These are phyloP conservation scores for Nemania bipapillata DNA, from an alignment of 2,329 filamentous ascomycete species.

Conservation along the genomic window DNA sequence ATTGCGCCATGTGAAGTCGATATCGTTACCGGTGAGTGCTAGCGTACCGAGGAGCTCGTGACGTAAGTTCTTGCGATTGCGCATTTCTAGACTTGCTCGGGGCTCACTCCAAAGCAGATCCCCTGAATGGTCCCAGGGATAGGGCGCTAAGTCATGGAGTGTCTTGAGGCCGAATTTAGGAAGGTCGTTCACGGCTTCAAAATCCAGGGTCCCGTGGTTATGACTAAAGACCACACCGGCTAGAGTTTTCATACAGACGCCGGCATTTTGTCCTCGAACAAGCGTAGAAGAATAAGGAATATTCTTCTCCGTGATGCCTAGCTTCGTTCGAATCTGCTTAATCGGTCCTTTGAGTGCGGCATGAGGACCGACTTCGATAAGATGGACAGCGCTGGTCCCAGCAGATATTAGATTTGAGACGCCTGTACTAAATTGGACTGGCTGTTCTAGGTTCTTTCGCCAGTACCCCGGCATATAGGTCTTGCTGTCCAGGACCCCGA, in stretches of 20 bases:
- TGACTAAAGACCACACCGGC: slow-evolving; percentile 26
- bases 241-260: slow-evolving; percentile 16
- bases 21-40: slow-evolving; percentile 24
- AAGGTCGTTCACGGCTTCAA: slow-evolving; percentile 19
- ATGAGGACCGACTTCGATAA: slow-evolving; percentile 33
- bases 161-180: too few relatives aligned
- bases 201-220: slow-evolving; percentile 15
- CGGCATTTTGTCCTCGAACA: slow-evolving; percentile 9
- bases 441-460: slow-evolving; percentile 34
- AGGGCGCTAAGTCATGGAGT: slow-evolving; percentile 25
- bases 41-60: slow-evolving; percentile 56
- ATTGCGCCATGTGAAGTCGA: slow-evolving; percentile 38
- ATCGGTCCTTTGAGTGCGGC: slow-evolving; percentile 52
- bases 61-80: slow-evolving; percentile 44
- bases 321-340: slow-evolving; percentile 44
- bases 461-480: slow-evolving; percentile 28
- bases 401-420: not conserved
- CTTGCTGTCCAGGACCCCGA: not conserved
- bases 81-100: slow-evolving; percentile 46
- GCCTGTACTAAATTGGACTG: slow-evolving; percentile 28
- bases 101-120: slow-evolving; percentile 42
- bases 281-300: slow-evolving; percentile 12
- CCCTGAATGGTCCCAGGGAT: slow-evolving; percentile 8
- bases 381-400: not conserved
- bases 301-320: not conserved